Conservation (phyloP, 2,329 filamentous ascomycete genomes). For the Exophiala aquamarina region DNA sequence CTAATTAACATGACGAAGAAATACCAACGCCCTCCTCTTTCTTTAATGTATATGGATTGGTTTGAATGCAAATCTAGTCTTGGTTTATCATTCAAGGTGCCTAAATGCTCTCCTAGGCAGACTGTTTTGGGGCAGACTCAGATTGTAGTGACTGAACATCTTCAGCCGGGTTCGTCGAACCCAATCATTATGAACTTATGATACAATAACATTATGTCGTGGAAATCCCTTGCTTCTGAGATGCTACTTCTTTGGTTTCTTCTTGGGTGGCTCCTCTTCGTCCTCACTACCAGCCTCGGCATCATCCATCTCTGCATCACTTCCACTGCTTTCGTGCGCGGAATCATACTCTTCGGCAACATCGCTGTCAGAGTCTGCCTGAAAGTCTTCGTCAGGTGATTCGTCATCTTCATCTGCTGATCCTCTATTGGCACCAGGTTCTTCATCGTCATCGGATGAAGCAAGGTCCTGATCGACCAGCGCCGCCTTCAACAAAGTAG, state of each 20-base stretch:
- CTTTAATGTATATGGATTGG: too few relatives aligned
- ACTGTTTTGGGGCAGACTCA: neutral
- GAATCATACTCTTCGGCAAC: conserved; percentile 96
- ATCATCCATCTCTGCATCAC: conserved; percentile 58
- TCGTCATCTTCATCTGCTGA: conserved; percentile 96
- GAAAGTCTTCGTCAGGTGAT: conserved; percentile 93
- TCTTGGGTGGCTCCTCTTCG: conserved; percentile 59
- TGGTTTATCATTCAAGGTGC: neutral
- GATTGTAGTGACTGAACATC: neutral
- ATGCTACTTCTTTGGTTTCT: conserved; percentile 57
- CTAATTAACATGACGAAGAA: too few relatives aligned
- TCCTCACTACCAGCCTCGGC: conserved; percentile 44
- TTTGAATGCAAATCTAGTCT: neutral
- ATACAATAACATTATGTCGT: neutral
- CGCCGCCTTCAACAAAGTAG: conserved; percentile 70
- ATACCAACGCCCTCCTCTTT: too few relatives aligned
- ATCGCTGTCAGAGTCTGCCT: conserved; percentile 86
- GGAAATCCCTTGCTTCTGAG: neutral
- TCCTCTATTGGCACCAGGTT: conserved; percentile 57
- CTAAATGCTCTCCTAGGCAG: neutral
- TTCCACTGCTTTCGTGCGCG: conserved; percentile 81
- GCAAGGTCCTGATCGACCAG: conserved; percentile 79
- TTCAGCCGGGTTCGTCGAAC: neutral
- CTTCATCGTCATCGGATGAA: conserved; percentile 27
- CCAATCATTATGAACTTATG: neutral